Base-by-base conservation (phyloP, 1,139 yeast species). In the Pneumocystis sp. region DNA sequence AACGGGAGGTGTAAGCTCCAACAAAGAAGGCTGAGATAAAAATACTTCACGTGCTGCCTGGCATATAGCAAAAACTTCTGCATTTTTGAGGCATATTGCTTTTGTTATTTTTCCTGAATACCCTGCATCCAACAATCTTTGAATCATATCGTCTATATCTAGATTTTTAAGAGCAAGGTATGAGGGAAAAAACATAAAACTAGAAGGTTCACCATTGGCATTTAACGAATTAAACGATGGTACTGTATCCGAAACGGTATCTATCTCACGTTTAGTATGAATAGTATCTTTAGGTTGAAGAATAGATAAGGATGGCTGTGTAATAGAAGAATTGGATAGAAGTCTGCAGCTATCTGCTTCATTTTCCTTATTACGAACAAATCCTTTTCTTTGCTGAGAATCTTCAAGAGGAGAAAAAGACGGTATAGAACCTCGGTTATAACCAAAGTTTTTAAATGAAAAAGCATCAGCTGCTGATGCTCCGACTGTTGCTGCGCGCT, bases 1-100 rank as follows among this genome's bases (percentile, higher is more conserved):
- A 21, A 93, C 98, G 0, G 98, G 97, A 0, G 97, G 96, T 21
- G 90, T 84, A 68, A 93, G 79, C 74, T 93, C 97, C 65, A 93
- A 78, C 66, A 93, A 77, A 6, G 96, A 82, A 3, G 98, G 98
- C 74, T 93, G 97, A 56, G 87, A 82, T 67, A 93, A 77, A 71
- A 93, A 87, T 31, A 93, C 85, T 73, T 93, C 96, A 67, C 97
- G 80, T 1, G 97, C 95, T 59, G 84, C 83, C 35, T 89, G 82
- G 76, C 98, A 93, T 63, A 93, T 85, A 70, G 85, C 80, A 63
- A 89, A 88, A 70, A 93, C 91, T 74, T 93, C 98, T 15, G 86
- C 80, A 74, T 86, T 89, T 73, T 93, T 93, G 67, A 93, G 78
- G 75, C 97, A 90, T 62, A 93, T 89, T 66, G 84, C 85, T 73